Percentiles rank a stretch among this genome's conserved stretches.
Conservation (phyloP, 257 asterid genomes). For the Plantago ovata region DNA sequence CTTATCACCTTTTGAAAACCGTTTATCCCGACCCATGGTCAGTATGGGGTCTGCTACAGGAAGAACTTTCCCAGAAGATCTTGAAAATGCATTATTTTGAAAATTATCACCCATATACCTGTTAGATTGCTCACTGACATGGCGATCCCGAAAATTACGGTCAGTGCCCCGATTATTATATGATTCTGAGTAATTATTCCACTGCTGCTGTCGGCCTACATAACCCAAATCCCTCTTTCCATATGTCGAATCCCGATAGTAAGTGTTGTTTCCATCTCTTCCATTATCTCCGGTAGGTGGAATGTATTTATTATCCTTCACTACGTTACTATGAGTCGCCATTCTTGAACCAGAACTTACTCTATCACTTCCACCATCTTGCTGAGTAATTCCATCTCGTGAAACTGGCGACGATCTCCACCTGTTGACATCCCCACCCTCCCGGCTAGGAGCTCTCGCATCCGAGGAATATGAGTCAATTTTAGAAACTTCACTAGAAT, state of each 20-base stretch:
- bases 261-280: slow-evolving; percentile 29
- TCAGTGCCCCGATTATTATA: slow-evolving; percentile 45
- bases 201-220: slow-evolving; percentile 38
- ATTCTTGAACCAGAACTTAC: slow-evolving; percentile 36
- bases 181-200: slow-evolving; percentile 44
- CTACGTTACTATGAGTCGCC: slow-evolving; percentile 33
- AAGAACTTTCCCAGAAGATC: slow-evolving; percentile 48
- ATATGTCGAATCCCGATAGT: slow-evolving; percentile 46
- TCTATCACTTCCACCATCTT: slow-evolving; percentile 33
- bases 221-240: slow-evolving; percentile 50
- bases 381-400: slow-evolving; percentile 37
- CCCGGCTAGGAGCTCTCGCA: slow-evolving; percentile 46
- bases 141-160: slow-evolving; percentile 41
- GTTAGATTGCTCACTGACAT: slow-evolving; percentile 43
- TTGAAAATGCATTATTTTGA: slow-evolving; percentile 36
- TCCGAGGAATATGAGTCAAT: slow-evolving; percentile 48
- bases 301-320: slow-evolving; percentile 45
- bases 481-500: slow-evolving; percentile 55
- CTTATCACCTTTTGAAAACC: slow-evolving; percentile 45
- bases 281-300: slow-evolving; percentile 44
- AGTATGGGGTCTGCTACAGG: slow-evolving; percentile 39
- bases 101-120: slow-evolving; percentile 50
- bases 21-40: slow-evolving; percentile 49
- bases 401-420: slow-evolving; percentile 54
- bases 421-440: slow-evolving; percentile 50